These are phyloP conservation scores for Aspergillus sojae DNA, from an alignment of 2,329 filamentous ascomycete species.

Conservation along the genomic window DNA sequence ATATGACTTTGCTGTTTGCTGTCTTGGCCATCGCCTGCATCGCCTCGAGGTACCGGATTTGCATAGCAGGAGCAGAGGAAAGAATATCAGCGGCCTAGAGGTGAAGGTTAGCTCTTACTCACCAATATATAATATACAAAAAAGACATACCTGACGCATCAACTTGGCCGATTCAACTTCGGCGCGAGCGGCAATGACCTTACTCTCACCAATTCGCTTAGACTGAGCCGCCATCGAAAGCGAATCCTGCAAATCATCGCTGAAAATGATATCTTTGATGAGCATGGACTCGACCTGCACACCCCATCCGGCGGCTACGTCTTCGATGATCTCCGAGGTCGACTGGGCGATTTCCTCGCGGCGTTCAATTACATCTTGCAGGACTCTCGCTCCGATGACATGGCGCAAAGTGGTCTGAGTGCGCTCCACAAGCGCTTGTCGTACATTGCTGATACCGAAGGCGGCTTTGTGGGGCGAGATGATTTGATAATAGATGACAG, in stretches of 20 bases:
- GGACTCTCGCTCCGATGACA: conserved; percentile 89
- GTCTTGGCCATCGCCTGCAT: conserved; percentile 99
- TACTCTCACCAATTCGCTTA: conserved; percentile 97
- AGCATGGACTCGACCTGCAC: conserved; percentile 97
- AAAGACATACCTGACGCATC: conserved; percentile 60
- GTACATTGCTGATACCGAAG: conserved; percentile 93
- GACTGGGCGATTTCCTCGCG: conserved; percentile 95
- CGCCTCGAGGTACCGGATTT: conserved; percentile 95
- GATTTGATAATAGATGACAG: conserved; percentile 99
- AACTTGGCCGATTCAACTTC: conserved; percentile 96
- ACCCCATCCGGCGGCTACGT: conserved; percentile 91
- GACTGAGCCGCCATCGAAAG: conserved; percentile 97
- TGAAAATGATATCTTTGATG: conserved; percentile 99
- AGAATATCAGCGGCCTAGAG: conserved; percentile 81
- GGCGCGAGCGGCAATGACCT: conserved; percentile 95
- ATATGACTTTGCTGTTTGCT: conserved; percentile 85
- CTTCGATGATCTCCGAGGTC: conserved; percentile 96
- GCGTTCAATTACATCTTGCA: conserved; percentile 98
- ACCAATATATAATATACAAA: background rate
- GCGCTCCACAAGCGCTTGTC: conserved; percentile 94
- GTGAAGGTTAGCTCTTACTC: conserved; percentile 10
- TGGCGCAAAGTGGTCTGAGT: conserved; percentile 97
- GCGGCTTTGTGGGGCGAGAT: conserved; percentile 93
- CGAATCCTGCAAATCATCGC: conserved; percentile 89
- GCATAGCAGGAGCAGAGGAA: conserved; percentile 91